Conservation (phyloP, 352 stramenopile species). For the Globisporangium ultimum region DNA sequence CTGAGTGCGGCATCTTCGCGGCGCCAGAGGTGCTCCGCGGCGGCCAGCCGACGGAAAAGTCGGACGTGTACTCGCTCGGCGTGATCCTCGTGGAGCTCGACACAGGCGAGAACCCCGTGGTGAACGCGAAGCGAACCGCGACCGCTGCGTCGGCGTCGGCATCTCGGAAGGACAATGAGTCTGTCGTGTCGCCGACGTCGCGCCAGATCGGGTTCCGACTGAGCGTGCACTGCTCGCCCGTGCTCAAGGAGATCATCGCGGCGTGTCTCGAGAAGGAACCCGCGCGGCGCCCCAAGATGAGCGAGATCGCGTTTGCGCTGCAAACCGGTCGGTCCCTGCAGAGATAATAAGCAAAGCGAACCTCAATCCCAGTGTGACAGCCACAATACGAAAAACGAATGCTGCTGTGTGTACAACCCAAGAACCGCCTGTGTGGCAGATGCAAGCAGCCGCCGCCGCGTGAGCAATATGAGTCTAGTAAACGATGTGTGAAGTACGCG, state of each 20-base stretch:
- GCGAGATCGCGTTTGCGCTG: constrained; percentile 54
- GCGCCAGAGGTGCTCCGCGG: constrained; percentile 69
- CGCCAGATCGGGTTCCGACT: constrained; percentile 54
- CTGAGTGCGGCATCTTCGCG: constrained; percentile 62
- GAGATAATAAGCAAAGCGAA: constrained; percentile 18
- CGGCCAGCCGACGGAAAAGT: constrained; percentile 63
- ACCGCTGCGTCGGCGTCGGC: constrained; percentile 19
- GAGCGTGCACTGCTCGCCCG: constrained; percentile 45
- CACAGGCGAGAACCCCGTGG: constrained; percentile 58
- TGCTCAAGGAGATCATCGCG: constrained; percentile 65
- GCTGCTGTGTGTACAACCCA: background rate
- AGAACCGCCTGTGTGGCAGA: background rate
- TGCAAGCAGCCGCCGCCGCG: too few relatives aligned
- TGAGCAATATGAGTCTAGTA: background rate
- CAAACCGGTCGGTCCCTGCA: constrained; percentile 56
- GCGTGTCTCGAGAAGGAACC: constrained; percentile 61
- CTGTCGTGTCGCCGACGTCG: constrained; percentile 31
- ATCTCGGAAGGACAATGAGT: constrained; percentile 10
- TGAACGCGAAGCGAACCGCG: constrained; percentile 45
- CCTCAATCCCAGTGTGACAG: too few relatives aligned
- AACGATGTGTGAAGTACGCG: constrained; percentile 2
- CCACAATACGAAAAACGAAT: background rate
- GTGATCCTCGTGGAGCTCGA: constrained; percentile 79
- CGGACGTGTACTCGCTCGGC: constrained; percentile 76
- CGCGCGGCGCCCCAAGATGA: constrained; percentile 49